Evolutionary conservation across 768 basidiomycete genomes (phyloP), one percentile per base, ranked within the genome.

Genomic region (Gyrodon lividus): DNA sequence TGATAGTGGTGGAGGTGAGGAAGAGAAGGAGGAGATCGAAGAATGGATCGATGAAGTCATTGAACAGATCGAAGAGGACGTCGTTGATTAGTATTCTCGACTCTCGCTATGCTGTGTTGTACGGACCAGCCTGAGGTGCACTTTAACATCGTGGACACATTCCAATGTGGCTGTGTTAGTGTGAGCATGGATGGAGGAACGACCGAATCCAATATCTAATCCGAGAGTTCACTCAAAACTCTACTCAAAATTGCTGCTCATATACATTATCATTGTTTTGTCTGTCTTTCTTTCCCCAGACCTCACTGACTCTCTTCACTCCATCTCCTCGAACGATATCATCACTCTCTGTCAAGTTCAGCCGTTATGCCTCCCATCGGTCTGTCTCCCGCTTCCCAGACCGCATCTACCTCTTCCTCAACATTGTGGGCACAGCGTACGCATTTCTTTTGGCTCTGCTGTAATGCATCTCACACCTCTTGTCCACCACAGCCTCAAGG

Each of bases 31-130:
- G 70, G 89, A 89, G 72, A 92, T 94, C 48, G 92, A 94, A 70
- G 90, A 96, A 48, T 92, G 91, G 89, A 74, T 95, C 48, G 94
- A 96, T 62, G 92, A 96, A 67, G 82, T 96, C 37, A 82, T 95
- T 61, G 92, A 97, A 59, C 92, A 97, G 75, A 82, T 79, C 37
- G 93, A 96, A 72, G 92, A 96, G 72, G 83, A 80, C 63, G 71
- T 86, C 20, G 72, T 82, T 24, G 84, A 86, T 50, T 77, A 58
- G 60, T 44, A 28, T 20, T 44, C 26, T 28, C 6, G 10, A 20
- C 43, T 20, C 43, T 33, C 10, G 17, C 33, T 17, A 19, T 48
- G 39, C 19, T 38, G 31, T 9, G 28, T 26, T 51, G 9, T 24
- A 46, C 23, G 19, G 30, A 7, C 19, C 19, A n/a, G n/a, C n/a